Evolutionary conservation across 2,329 filamentous ascomycete genomes (phyloP), one percentile per base, ranked within the genome.

Genomic region (Knufia petricola): DNA sequence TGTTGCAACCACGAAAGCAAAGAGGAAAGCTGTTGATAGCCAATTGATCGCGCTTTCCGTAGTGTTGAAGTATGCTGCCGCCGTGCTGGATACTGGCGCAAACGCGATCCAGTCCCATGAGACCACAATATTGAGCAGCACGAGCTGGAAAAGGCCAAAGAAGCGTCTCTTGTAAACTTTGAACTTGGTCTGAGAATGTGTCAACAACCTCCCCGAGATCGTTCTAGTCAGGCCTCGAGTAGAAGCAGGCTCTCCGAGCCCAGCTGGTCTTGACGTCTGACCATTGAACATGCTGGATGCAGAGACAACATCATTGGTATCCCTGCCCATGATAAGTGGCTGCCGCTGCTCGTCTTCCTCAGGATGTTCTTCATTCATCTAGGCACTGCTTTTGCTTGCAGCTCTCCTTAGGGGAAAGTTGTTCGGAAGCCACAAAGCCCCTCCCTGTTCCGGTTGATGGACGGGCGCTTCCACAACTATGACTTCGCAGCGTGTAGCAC

Each of bases 101-200:
- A 88, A 95, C 4, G 88, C 92, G 58, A 96, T 78, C 90, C 90
- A 96, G 77, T 94, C 87, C 90, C 90, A 96, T 61, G 86, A 94
- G 36, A 95, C 84, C 52, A 96, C 79, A 49, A 95, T 83, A 64
- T 96, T 98, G 67, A 96, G 72, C 60, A 96, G 67, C 4, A 88
- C 84, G 61, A 96, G 69, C 66, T 95, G 86, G 19, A 78, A 69
- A 45, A 98, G 71, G 1, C 92, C 92, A 64, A 95, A 85, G 81
- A 87, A 98, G 38, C 92, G 78, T 61, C 87, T 78, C 68, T 85
- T 90, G 64, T 96, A 96, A 19, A 84, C 76, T 54, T 66, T 72
- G 59, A 73, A 78, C 48, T 50, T 55, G 40, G 50, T 34, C 31
- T 28, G 42, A 3, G 51, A 53, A 32, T 44, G 46, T 15, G 55